A percentile compares a stretch with the other conserved stretches of the same genome.
phyloP scores from a whole-genome alignment of 129 eudicot species.

The Chrysanthemum lavandulifolium region DNA sequence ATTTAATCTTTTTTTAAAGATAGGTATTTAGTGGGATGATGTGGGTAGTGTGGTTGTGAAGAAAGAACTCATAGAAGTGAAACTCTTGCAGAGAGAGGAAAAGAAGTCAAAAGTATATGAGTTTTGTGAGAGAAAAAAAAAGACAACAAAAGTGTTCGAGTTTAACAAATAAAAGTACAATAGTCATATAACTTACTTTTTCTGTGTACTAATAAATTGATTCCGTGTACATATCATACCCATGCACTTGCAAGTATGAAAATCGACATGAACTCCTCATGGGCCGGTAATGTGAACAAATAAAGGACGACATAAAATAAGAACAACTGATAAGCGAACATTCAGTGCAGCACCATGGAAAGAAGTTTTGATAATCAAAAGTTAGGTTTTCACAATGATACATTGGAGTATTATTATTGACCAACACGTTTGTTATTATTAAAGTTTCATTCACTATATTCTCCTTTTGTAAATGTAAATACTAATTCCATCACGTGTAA shows the following conservation, averaged over 20 bases:
- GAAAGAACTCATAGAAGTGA: no score
- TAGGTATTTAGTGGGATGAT: no score
- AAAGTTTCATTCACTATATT: conserved; percentile 30
- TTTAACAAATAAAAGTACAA: no score
- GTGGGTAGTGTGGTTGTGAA: no score
- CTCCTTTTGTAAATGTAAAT: not conserved
- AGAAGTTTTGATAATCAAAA: conserved; percentile 16
- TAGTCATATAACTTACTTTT: no score
- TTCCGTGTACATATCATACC: no score
- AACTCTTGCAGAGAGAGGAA: no score
- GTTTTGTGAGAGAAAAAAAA: no score
- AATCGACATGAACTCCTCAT: not conserved
- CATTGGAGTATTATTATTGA: conserved; percentile 29
- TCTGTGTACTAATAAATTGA: no score
- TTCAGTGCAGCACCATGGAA: conserved; percentile 16
- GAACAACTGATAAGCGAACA: not conserved
- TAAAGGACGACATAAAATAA: not conserved
- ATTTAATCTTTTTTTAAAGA: no score
- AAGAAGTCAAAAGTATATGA: no score
- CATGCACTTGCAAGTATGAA: not conserved
- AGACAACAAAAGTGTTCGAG: no score
- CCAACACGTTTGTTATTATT: conserved; percentile 36
- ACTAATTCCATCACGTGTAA: conserved; percentile 11
- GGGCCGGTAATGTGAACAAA: not conserved
- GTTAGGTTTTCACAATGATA: conserved; percentile 34